These are phyloP conservation scores for Lachnellula suecica DNA, from an alignment of 2,329 filamentous ascomycete genomes.

Conservation along the genomic window DNA sequence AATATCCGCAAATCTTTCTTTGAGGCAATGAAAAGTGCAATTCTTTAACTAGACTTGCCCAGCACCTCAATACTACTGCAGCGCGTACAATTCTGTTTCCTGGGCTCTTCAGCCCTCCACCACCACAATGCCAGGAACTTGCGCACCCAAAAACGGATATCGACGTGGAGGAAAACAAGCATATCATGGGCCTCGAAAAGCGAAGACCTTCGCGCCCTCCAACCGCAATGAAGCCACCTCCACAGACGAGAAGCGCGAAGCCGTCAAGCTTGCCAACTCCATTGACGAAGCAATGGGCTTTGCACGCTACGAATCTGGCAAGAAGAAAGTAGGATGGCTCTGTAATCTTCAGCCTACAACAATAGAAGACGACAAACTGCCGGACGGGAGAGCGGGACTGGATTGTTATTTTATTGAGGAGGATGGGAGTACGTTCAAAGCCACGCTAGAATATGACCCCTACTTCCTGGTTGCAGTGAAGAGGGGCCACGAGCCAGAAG, in stretches of 20 bases:
- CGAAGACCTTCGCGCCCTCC: slow-evolving; percentile 78
- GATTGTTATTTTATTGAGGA: slow-evolving; percentile 98
- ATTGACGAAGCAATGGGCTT: slow-evolving; percentile 98
- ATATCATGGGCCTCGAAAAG: slow-evolving; percentile 66
- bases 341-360: slow-evolving; percentile 92
- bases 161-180: slow-evolving; percentile 66
- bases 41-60: slow-evolving; percentile 30
- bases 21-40: slow-evolving; percentile 10
- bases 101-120: slow-evolving; percentile 9
- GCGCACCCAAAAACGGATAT: slow-evolving; percentile 64
- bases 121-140: slow-evolving; percentile 53
- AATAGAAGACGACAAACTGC: slow-evolving; percentile 78
- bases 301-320: slow-evolving; percentile 84
- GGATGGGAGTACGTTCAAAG: slow-evolving; percentile 84
- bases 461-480: slow-evolving; percentile 94
- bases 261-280: slow-evolving; percentile 75
- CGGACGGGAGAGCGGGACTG: slow-evolving; percentile 82
- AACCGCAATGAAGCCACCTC: slow-evolving; percentile 83
- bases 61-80: not conserved
- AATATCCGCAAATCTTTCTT: not conserved
- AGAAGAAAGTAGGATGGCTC: slow-evolving; percentile 82
- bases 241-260: slow-evolving; percentile 89
- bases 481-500: slow-evolving; percentile 83
- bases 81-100: slow-evolving; percentile 5
- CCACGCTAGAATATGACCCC: slow-evolving; percentile 92